These are phyloP conservation scores for Termitomyces eurrhizus DNA, from an alignment of 768 basidiomycete species.

Conservation along the genomic window DNA sequence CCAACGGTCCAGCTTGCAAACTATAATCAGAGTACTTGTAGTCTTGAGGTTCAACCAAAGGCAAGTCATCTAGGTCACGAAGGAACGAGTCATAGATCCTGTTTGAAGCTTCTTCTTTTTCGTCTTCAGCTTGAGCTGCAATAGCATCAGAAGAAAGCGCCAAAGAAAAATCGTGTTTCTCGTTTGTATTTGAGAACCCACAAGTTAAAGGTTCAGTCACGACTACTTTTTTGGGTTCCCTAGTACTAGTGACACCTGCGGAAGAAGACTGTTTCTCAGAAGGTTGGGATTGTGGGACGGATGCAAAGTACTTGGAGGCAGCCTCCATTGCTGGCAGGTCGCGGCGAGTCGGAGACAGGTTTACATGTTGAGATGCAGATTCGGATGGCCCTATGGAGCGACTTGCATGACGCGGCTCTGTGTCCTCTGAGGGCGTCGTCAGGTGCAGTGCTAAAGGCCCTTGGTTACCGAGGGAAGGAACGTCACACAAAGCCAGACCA, in stretches of 20 bases:
- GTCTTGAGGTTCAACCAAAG: conserved; percentile 9
- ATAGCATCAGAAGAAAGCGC: neutral
- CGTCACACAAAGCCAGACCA: neutral
- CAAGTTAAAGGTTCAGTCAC: neutral
- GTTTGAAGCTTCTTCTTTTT: neutral
- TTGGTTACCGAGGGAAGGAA: neutral
- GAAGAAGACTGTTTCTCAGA: neutral
- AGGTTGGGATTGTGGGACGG: neutral
- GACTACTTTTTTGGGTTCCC: neutral
- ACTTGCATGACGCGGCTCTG: neutral
- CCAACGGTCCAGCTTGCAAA: neutral
- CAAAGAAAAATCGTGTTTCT: neutral
- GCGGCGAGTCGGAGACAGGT: neutral
- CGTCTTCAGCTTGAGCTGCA: neutral
- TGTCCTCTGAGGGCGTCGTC: neutral
- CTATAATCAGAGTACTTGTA: conserved; percentile 12
- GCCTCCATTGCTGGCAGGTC: neutral
- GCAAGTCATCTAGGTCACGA: conserved; percentile 4
- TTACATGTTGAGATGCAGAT: conserved; percentile 46
- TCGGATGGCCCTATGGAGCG: conserved; percentile 42
- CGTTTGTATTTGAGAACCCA: neutral
- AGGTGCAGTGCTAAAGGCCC: neutral
- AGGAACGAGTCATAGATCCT: neutral
- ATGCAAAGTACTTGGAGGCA: conserved; percentile 12
- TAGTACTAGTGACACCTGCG: neutral